Evolutionary conservation across 2,329 filamentous ascomycete species (phyloP).

Genomic region (Xylariaceae sp.): DNA sequence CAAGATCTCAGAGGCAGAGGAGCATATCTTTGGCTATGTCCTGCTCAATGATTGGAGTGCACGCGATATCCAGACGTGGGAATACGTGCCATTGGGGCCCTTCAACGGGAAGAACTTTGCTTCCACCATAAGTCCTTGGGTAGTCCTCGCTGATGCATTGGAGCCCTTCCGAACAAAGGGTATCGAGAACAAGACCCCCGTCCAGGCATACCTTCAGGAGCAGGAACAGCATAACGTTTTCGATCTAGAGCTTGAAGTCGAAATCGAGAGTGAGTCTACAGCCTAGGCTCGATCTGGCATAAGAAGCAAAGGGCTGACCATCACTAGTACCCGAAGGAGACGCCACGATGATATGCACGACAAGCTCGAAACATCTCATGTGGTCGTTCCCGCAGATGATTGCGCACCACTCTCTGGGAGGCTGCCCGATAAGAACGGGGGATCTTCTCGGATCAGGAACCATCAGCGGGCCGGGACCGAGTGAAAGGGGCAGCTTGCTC

Average conservation of each 20-base stretch:
- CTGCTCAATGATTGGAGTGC: constrained; percentile 87
- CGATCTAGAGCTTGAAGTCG: constrained; percentile 66
- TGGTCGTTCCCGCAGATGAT: constrained; percentile 84
- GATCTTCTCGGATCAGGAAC: constrained; percentile 77
- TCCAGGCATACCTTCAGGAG: constrained; percentile 53
- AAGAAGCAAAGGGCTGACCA: constrained; percentile 9
- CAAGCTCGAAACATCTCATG: constrained; percentile 63
- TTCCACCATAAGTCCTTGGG: constrained; percentile 73
- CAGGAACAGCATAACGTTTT: constrained; percentile 54
- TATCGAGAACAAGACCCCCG: constrained; percentile 27
- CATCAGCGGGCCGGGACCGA: constrained; percentile 47
- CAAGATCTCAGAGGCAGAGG: constrained; percentile 58
- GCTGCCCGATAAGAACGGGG: constrained; percentile 69
- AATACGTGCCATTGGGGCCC: constrained; percentile 76
- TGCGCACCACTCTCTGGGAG: constrained; percentile 71
- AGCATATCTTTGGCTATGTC: constrained; percentile 74
- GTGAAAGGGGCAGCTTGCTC: constrained; percentile 38
- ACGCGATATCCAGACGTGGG: constrained; percentile 77
- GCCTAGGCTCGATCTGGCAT: neutral
- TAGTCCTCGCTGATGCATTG: constrained; percentile 71
- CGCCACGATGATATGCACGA: constrained; percentile 55
- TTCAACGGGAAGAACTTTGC: constrained; percentile 84
- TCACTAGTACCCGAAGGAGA: constrained; percentile 37
- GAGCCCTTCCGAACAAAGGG: constrained; percentile 45
- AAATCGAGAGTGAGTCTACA: constrained; percentile 50